These are phyloP conservation scores for Phytophthora quininea DNA, from an alignment of 352 stramenopile species.

Conservation along the genomic window DNA sequence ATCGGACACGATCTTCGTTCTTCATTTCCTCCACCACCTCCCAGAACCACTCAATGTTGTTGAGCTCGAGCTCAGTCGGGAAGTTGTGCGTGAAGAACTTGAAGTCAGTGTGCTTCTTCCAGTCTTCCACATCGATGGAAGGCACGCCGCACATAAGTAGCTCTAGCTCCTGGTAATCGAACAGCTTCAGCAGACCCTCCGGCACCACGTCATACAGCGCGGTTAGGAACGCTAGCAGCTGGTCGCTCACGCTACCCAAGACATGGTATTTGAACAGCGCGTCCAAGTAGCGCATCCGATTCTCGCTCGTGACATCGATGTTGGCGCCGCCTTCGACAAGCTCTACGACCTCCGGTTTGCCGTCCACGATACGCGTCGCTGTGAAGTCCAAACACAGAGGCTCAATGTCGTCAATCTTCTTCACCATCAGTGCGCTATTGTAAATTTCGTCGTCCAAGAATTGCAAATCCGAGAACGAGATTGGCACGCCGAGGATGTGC, in stretches of 20 bases:
- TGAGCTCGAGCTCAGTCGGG: slow-evolving; percentile 79
- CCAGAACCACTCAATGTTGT: slow-evolving; percentile 97
- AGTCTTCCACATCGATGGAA: slow-evolving; percentile 79
- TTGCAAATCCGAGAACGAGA: slow-evolving; percentile 91
- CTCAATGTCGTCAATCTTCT: slow-evolving; percentile 79
- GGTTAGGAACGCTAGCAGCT: slow-evolving; percentile 88
- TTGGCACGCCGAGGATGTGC: slow-evolving; percentile 85
- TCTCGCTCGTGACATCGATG: slow-evolving; percentile 95
- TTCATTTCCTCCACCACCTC: slow-evolving; percentile 86
- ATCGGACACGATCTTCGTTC: slow-evolving; percentile 75
- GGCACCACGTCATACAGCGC: slow-evolving; percentile 98
- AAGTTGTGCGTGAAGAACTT: slow-evolving; percentile 74
- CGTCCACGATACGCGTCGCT: slow-evolving; percentile 67
- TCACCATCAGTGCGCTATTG: slow-evolving; percentile 67
- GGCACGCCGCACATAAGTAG: slow-evolving; percentile 96
- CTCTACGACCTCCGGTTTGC: slow-evolving; percentile 81
- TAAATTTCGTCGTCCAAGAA: slow-evolving; percentile 89
- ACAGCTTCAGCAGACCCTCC: slow-evolving; percentile 95
- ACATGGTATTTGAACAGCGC: slow-evolving; percentile 96
- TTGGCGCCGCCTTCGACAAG: slow-evolving; percentile 89
- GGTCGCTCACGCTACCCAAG: slow-evolving; percentile 91
- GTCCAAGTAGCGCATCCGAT: slow-evolving; percentile 95
- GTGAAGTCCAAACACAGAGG: slow-evolving; percentile 83
- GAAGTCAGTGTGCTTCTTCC: slow-evolving; percentile 83
- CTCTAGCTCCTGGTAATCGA: slow-evolving; percentile 99